Conservation (phyloP, 345 rosid genomes). For the Rhodomyrtus tomentosa region DNA sequence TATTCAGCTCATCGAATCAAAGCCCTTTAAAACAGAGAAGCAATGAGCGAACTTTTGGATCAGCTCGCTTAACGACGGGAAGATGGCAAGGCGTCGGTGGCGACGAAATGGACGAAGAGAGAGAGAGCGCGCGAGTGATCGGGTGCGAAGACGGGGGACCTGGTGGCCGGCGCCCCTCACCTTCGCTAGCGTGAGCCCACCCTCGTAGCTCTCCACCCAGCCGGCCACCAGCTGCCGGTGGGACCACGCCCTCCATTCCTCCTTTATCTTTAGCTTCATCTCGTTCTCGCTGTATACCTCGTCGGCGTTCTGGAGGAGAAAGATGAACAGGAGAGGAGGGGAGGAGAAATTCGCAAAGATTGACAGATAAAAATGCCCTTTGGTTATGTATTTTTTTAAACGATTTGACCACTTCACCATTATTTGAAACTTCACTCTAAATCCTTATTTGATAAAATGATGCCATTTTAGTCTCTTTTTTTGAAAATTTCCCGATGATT, state of each 20-base stretch:
- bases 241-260: constrained; percentile 75
- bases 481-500: too few relatives aligned
- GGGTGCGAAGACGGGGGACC: constrained; percentile 49
- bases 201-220: constrained; percentile 52
- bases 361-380: too few relatives aligned
- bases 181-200: constrained; percentile 47
- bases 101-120: constrained; percentile 46
- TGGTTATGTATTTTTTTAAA: too few relatives aligned
- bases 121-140: constrained; percentile 46
- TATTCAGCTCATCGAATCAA: background rate
- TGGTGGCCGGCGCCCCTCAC: constrained; percentile 71
- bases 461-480: too few relatives aligned
- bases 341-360: too few relatives aligned
- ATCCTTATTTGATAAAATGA: too few relatives aligned
- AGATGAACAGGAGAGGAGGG: too few relatives aligned
- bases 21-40: background rate
- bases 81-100: constrained; percentile 19
- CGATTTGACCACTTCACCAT: too few relatives aligned
- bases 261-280: constrained; percentile 24
- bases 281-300: constrained; percentile 51
- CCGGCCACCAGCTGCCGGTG: constrained; percentile 59
- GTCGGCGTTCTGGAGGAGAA: too few relatives aligned
- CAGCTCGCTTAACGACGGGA: background rate
- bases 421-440: too few relatives aligned
- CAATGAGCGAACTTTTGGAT: background rate